These are phyloP conservation scores for Teunomyces funiuensis DNA, from an alignment of 805 yeast genomes.

Conservation along the genomic window DNA sequence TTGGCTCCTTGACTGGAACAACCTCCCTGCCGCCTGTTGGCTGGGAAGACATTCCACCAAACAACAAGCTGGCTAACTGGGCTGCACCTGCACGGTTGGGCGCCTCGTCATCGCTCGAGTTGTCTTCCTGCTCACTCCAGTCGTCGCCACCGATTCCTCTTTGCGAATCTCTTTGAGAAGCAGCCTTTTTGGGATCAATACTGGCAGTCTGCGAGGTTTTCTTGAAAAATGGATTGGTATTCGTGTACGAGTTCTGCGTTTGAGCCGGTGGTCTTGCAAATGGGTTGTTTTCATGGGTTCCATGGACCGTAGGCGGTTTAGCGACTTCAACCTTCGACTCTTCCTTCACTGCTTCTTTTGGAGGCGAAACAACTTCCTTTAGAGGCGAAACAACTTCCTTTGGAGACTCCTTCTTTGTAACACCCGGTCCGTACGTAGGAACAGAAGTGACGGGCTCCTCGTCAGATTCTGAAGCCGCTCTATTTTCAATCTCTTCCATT, in stretches of 20 bases:
- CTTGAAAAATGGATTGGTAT: constrained; percentile 62
- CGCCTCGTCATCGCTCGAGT: constrained; percentile 49
- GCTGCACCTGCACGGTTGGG: constrained; percentile 55
- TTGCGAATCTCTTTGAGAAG: constrained; percentile 72
- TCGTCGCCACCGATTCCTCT: constrained; percentile 49
- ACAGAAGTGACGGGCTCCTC: constrained; percentile 23
- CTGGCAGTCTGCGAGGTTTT: constrained; percentile 29
- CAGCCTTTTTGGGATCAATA: constrained; percentile 58
- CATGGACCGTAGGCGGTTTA: too few relatives aligned
- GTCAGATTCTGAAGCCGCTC: constrained; percentile 25
- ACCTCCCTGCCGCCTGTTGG: constrained; percentile 13
- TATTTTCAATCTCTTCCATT: constrained; percentile 51
- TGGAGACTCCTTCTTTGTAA: constrained; percentile 8
- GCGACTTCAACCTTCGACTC: too few relatives aligned
- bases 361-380: neutral
- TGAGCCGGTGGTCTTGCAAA: constrained; percentile 37
- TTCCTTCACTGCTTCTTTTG: neutral
- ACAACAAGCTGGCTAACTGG: constrained; percentile 52
- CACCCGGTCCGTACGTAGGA: constrained; percentile 21
- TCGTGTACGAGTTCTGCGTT: constrained; percentile 13
- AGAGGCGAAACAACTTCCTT: constrained; percentile 7
- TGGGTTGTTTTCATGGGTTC: constrained; percentile 47
- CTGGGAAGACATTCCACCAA: constrained; percentile 50
- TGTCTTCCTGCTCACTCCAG: constrained; percentile 46
- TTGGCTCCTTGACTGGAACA: too few relatives aligned